Evolutionary conservation across 23 red algal species (phyloP), one percentile per base, ranked within the genome.

Genomic region (Gracilaria vermiculophylla): DNA sequence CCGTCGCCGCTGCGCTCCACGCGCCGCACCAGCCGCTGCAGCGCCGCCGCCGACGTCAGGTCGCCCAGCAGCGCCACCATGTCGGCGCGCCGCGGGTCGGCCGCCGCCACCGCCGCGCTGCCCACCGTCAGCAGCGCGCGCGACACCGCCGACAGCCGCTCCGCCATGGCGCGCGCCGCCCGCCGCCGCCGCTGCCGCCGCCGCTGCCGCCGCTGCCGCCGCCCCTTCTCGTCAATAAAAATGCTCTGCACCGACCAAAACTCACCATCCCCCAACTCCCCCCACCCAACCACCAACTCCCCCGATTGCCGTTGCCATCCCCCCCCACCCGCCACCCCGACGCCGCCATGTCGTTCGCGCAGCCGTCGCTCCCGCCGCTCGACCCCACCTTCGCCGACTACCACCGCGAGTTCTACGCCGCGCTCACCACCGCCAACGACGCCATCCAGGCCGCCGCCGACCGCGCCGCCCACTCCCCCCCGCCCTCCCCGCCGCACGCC

Each of bases 51-150:
- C 72, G 45, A 79, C 32, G 93, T 86, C 13, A 82, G 62, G 43
- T 99, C 97, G 62, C 92, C 92, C 7, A 95, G 48, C 44, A 92
- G 47, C 9, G 97, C 97, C 5, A 99, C 69, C 28, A 94, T 79
- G 83, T 99, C 97, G 29, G 89, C 97, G n/a, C 97, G 85, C 1
- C 47, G 37, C 16, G 97, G 97, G 53, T 95, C 73, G 19, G 52
- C 62, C 1, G 94, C 24, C 0, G 97, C 74, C 8, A 91, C 31
- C 12, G 82, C 73, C 15, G 92, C 83, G 47, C 83, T 54, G 21
- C 79, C 57, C 19, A 71, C 77, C 12, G 83, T 43, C 1, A 99
- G 79, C 28, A 78, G 69, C 39, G 76, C 55, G 17, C 95, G 91
- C 8, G 78, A 85, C 32, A 94, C 42, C 4, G 36, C 16, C 23